Conservation (phyloP, 2,329 filamentous ascomycete species). For the Botrytis tulipae region DNA sequence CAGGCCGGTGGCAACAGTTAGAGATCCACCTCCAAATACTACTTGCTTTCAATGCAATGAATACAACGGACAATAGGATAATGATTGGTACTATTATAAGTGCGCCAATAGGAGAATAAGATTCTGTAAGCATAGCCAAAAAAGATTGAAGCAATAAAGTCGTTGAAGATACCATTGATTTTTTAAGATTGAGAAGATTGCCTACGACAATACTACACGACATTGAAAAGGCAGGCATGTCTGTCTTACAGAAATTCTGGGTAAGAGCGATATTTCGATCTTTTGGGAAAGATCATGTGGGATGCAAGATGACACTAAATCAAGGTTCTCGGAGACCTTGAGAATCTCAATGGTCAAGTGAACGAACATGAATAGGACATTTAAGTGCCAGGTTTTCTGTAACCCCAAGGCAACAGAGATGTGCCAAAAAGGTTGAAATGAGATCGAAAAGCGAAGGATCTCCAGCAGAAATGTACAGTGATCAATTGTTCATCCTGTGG, state of each 20-base stretch:
- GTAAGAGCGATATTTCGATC: not conserved
- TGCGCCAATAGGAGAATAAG: slow-evolving; percentile 43
- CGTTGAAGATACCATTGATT: slow-evolving; percentile 24
- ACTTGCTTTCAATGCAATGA: slow-evolving; percentile 36
- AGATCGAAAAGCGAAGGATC: too few species aligned
- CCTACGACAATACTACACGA: not conserved
- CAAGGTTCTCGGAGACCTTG: not conserved
- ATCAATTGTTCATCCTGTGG: not conserved
- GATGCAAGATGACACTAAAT: not conserved
- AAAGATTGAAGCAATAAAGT: slow-evolving; percentile 28
- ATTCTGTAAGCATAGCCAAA: slow-evolving; percentile 42
- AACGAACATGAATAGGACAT: not conserved
- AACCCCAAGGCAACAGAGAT: not conserved
- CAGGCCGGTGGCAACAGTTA: slow-evolving; percentile 28
- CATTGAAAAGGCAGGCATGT: not conserved
- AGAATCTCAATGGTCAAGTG: not conserved
- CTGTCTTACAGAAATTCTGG: not conserved
- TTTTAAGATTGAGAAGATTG: not conserved
- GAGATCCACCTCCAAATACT: slow-evolving; percentile 30
- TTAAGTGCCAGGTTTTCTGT: not conserved
- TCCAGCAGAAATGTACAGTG: not conserved
- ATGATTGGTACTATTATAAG: slow-evolving; percentile 49
- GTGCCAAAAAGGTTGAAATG: not conserved
- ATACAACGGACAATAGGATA: slow-evolving; percentile 40
- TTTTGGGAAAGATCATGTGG: not conserved